Base-by-base conservation (phyloP, 306 rosid genomes). In the Rubus parviflorus region DNA sequence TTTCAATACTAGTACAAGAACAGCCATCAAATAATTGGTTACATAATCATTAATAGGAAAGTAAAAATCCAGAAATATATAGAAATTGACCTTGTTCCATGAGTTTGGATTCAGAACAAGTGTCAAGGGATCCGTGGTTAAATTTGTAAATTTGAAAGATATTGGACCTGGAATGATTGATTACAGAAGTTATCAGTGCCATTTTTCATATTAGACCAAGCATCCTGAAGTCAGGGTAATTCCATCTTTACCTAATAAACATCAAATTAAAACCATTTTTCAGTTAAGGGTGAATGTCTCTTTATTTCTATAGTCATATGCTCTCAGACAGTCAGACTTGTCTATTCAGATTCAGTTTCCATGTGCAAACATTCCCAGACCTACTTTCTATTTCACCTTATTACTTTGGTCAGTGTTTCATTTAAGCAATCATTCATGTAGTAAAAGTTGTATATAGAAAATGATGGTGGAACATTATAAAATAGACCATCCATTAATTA, bases 51-150 rank as follows among this genome's bases (percentile, higher is more conserved):
- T 0, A 42, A 9, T 11, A 7, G 19, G 47, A 52, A 71, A 37
- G 11, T 52, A 51, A 10, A 30, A 3, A 62, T 14, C 25, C 48
- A 11, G n/a, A 17, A 7, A 11, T 30, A 30, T 30, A 30, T 8
- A 23, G 58, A 72, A 72, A 19, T 51, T 19, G 42, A 80, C 77
- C 85, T 77, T 71, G 8, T 84, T 84, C 85, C 87, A 81, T 16
- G 87, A 75, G 77, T 84, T 68, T 1, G 82, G 85, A 61, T 81
- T 81, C 25, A 8, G 14, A 72, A 72, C 75, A 45, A 43, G 51
- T 38, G 65, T 4, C 20, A 64, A 23, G 45, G 53, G 72, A 68
- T 72, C 63, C 19, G 42, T 37, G 2, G 47, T 11, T 58, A 77
- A 53, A 48, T 52, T 65, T 54, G 49, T 57, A 57, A 73, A 70